Conservation (phyloP, 345 rosid species). For the Eutrema heterophyllum region DNA sequence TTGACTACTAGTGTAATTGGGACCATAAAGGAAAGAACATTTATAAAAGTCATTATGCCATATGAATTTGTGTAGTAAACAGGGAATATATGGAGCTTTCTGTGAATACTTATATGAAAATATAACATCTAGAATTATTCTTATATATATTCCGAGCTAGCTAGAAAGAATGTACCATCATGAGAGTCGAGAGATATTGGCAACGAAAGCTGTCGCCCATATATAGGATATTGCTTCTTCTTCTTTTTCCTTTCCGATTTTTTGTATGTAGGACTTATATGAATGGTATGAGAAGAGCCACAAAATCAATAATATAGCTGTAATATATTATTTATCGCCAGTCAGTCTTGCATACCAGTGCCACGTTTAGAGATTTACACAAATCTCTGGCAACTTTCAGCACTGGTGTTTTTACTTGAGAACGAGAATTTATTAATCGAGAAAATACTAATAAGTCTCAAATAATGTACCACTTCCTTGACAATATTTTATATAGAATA, state of each 20-base stretch:
- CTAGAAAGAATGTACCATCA: constrained; percentile 4
- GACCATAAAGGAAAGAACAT: constrained; percentile 27
- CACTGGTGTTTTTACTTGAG: not conserved
- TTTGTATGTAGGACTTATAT: not conserved
- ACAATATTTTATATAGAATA: too few relatives aligned
- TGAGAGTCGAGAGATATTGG: constrained; percentile 3
- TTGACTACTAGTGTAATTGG: constrained; percentile 20
- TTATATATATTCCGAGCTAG: not conserved
- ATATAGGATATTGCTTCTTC: not conserved
- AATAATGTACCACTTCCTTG: not conserved
- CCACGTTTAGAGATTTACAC: not conserved
- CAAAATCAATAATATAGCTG: not conserved
- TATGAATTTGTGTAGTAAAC: constrained; percentile 13
- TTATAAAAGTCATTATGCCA: constrained; percentile 22
- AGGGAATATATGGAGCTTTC: constrained; percentile 18
- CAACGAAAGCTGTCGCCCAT: constrained; percentile 10
- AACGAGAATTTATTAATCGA: not conserved
- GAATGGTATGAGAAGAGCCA: not conserved
- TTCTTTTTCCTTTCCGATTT: not conserved
- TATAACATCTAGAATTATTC: not conserved
- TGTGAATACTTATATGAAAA: not conserved
- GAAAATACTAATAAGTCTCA: not conserved
- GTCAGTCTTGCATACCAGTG: not conserved
- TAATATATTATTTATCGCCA: not conserved
- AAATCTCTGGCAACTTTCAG: not conserved